These are phyloP conservation scores for Parathielavia hyrcaniae DNA, from an alignment of 495 filamentous ascomycete genomes.

Conservation along the genomic window DNA sequence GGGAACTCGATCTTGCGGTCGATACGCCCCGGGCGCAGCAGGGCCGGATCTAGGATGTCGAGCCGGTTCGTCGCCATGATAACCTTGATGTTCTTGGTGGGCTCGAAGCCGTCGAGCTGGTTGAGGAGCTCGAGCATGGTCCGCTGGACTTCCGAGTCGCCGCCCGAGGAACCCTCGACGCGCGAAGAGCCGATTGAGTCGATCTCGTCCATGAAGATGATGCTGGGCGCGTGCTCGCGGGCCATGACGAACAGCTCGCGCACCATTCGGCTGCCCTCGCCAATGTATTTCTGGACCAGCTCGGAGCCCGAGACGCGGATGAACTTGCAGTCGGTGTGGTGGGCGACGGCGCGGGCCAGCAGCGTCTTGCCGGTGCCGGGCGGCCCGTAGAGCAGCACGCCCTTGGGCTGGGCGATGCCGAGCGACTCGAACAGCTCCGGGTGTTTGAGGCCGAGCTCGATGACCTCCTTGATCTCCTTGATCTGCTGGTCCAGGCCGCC, in stretches of 20 bases:
- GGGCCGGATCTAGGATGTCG: slow-evolving; percentile 92
- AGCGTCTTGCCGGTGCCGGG: slow-evolving; percentile 97
- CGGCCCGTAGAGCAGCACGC: slow-evolving; percentile 93
- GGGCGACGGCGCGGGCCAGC: slow-evolving; percentile 88
- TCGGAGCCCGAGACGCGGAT: slow-evolving; percentile 95
- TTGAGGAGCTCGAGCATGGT: slow-evolving; percentile 99
- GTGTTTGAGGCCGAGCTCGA: slow-evolving; percentile 96
- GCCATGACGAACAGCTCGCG: slow-evolving; percentile 99
- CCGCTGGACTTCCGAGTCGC: slow-evolving; percentile 97
- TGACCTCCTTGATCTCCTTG: slow-evolving; percentile 99
- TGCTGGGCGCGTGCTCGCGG: slow-evolving; percentile 95
- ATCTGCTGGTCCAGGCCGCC: slow-evolving; percentile 98
- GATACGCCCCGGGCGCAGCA: slow-evolving; percentile 90
- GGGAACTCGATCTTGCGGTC: slow-evolving; percentile 99
- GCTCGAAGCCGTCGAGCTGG: slow-evolving; percentile 97
- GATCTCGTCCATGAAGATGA: slow-evolving; percentile 99
- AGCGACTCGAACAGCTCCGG: slow-evolving; percentile 98
- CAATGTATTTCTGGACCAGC: slow-evolving; percentile 98
- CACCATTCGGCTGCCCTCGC: slow-evolving; percentile 97
- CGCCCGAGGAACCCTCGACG: slow-evolving; percentile 89
- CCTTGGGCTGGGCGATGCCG: slow-evolving; percentile 96
- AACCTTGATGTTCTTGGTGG: slow-evolving; percentile 99
- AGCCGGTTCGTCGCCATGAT: slow-evolving; percentile 99
- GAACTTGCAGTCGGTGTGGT: slow-evolving; percentile 98
- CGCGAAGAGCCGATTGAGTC: slow-evolving; percentile 96